Base-by-base conservation (phyloP, 768 basidiomycete genomes). In the Naganishia kalamii region DNA sequence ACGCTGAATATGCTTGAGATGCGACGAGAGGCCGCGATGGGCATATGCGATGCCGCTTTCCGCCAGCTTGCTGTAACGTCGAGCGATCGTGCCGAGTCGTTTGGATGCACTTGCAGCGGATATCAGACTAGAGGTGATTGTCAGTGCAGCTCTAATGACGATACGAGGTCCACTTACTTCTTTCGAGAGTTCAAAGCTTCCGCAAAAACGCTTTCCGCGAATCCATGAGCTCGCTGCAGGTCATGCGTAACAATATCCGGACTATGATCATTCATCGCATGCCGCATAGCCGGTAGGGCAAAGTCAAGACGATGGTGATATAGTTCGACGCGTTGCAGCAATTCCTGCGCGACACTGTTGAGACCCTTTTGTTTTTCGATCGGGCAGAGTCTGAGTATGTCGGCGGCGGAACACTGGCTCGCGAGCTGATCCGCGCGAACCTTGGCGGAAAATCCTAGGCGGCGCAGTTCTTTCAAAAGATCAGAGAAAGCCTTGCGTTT, bases 401-500 rank as follows among this genome's bases (percentile, higher is more conserved):
- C 71, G 1, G 68, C 43, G 2, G 65, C 54, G 17, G 71, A 73
- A 32, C 72, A 69, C 67, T 79, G 78, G n/a, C 52, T 83, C 23
- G 78, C 80, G 3, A 90, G 81, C 27, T 87, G 74, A 25, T 88
- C 87, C 1, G 89, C 84, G 72, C 87, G 88, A 57, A 90, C 79
- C 60, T 84, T 88, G 43, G 81, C 77, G 0, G 90, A 81, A 60
- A 97, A 82, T 21, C 96, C 96, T 21, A 84, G 81, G 1, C 84
- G 83, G 75, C 89, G 89, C 60, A 96, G 80, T 72, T 92, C 91
- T 77, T 92, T 94, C 68, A 96, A 80, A 21, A 96, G 81, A 74
- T 98, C 92, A 29, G 88, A 86, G 84, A 87, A 91, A 0, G 92
- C 92, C 73, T 89, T 90, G 67, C 88, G 82, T 80, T 98, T 99